A percentile compares a stretch with the other conserved stretches of the same genome.
phyloP scores from a whole-genome alignment of 2,329 filamentous ascomycete species.

The Cercospora sesami region DNA sequence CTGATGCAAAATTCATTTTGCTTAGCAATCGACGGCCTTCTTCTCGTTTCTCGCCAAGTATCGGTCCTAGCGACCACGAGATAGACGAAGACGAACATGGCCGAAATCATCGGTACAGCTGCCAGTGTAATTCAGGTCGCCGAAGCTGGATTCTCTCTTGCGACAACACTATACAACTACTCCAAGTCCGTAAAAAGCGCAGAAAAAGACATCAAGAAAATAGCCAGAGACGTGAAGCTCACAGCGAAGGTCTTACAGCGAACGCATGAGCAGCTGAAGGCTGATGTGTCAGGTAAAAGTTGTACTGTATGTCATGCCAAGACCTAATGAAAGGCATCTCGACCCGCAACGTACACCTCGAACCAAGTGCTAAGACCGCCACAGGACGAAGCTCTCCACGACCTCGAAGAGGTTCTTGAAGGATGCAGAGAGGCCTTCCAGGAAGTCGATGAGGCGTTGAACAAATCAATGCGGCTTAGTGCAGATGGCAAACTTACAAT shows the following conservation, averaged over 20 bases:
- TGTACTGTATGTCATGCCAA: too few relatives aligned
- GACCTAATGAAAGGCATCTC: too few relatives aligned
- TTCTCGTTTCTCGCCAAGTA: too few relatives aligned
- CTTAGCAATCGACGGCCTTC: too few relatives aligned
- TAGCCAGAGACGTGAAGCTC: neutral
- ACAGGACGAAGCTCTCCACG: slow-evolving; percentile 11
- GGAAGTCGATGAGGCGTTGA: slow-evolving; percentile 19
- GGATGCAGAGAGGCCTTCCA: slow-evolving; percentile 25
- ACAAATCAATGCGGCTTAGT: neutral
- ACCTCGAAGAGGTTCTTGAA: slow-evolving; percentile 18
- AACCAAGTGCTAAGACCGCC: neutral
- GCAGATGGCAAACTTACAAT: neutral
- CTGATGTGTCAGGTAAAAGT: too few relatives aligned
- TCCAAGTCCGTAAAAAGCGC: neutral
- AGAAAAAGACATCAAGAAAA: neutral
- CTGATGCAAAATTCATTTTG: too few relatives aligned
- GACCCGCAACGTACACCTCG: too few relatives aligned
- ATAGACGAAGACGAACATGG: neutral
- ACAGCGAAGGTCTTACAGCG: neutral
- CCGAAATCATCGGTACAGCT: neutral
- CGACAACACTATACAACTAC: neutral
- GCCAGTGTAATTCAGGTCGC: neutral
- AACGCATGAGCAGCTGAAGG: neutral
- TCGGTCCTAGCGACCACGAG: too few relatives aligned
- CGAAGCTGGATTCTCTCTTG: neutral